Percentiles rank a stretch among this genome's conserved stretches.
phyloP scores from a whole-genome alignment of 2,329 filamentous ascomycete species.

The Aspergillus ibericus region DNA sequence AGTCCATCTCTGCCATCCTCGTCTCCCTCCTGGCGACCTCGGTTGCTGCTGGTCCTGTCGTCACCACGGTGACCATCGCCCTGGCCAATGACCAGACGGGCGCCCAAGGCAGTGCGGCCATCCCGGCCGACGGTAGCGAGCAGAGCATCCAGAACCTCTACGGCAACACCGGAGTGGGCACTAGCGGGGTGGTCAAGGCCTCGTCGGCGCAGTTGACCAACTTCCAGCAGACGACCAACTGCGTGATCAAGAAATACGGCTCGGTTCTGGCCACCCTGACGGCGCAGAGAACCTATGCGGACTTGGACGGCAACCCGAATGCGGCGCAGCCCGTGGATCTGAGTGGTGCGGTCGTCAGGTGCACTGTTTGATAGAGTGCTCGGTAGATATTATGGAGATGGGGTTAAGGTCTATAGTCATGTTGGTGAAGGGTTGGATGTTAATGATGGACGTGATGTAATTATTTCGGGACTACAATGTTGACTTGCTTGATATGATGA shows the following conservation, averaged over 20 bases:
- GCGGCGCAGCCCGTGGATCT: conserved; percentile 3
- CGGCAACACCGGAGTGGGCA: conserved; percentile 21
- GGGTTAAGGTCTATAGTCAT: not conserved
- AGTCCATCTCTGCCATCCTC: conserved; percentile 19
- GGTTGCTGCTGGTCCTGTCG: conserved; percentile 15
- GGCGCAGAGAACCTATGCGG: conserved; percentile 15
- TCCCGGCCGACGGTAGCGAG: conserved; percentile 22
- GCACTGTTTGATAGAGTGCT: not conserved
- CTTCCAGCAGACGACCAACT: conserved; percentile 21
- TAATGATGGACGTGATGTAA: too few relatives aligned
- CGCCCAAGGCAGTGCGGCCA: conserved; percentile 19
- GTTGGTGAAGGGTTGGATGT: not conserved
- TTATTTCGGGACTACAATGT: too few relatives aligned
- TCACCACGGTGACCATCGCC: conserved; percentile 20
- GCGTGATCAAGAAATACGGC: conserved; percentile 17
- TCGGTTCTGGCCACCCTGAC: conserved; percentile 10
- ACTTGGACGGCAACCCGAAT: conserved; percentile 9
- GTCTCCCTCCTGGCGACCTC: conserved; percentile 20
- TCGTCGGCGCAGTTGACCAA: conserved; percentile 26
- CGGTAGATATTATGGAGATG: not conserved
- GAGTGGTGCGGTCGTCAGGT: conserved; percentile 1
- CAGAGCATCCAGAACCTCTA: conserved; percentile 23
- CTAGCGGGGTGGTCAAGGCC: conserved; percentile 21
- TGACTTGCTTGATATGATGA: too few relatives aligned
- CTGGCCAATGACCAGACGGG: conserved; percentile 29